Percentiles rank a stretch among this genome's conserved stretches.
Conservation (phyloP, 495 filamentous ascomycete species). For the Annulohypoxylon maeteangense region DNA sequence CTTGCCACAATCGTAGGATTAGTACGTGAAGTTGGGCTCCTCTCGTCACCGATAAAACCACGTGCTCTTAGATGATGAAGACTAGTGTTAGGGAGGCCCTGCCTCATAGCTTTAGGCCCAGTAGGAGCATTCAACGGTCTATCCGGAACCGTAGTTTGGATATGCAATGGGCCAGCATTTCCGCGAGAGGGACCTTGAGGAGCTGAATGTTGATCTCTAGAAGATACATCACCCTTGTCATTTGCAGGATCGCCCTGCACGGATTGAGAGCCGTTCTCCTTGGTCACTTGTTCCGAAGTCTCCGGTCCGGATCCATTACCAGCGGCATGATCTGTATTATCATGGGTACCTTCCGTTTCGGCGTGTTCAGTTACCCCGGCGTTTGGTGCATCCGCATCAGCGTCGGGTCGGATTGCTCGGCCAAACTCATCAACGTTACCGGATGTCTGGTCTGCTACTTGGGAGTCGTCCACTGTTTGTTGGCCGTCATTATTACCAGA, state of each 20-base stretch:
- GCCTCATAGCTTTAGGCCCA: slow-evolving; percentile 91
- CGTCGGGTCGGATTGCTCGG: slow-evolving; percentile 53
- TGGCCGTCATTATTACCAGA: slow-evolving; percentile 52
- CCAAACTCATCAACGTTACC: slow-evolving; percentile 65
- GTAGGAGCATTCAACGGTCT: slow-evolving; percentile 78
- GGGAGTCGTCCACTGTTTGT: slow-evolving; percentile 49
- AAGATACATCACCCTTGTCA: slow-evolving; percentile 48
- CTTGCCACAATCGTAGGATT: slow-evolving; percentile 47
- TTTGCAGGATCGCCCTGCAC: slow-evolving; percentile 39
- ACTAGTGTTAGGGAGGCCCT: slow-evolving; percentile 83
- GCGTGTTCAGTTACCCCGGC: slow-evolving; percentile 37
- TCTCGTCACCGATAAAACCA: slow-evolving; percentile 56
- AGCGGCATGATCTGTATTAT: slow-evolving; percentile 38
- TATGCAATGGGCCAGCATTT: slow-evolving; percentile 33
- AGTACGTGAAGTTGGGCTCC: slow-evolving; percentile 50
- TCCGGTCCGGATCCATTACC: slow-evolving; percentile 28
- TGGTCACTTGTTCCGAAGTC: slow-evolving; percentile 34
- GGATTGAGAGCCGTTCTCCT: slow-evolving; percentile 37
- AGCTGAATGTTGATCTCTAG: slow-evolving; percentile 43
- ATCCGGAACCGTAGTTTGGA: slow-evolving; percentile 51
- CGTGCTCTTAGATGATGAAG: slow-evolving; percentile 63
- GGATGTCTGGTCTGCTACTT: slow-evolving; percentile 46
- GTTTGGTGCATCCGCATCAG: slow-evolving; percentile 32
- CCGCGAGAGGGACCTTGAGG: slow-evolving; percentile 40
- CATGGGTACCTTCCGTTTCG: slow-evolving; percentile 19